A percentile compares a stretch with the other conserved stretches of the same genome.
Conservation (phyloP, 257 asterid species). For the Nicotiana knightiana region DNA sequence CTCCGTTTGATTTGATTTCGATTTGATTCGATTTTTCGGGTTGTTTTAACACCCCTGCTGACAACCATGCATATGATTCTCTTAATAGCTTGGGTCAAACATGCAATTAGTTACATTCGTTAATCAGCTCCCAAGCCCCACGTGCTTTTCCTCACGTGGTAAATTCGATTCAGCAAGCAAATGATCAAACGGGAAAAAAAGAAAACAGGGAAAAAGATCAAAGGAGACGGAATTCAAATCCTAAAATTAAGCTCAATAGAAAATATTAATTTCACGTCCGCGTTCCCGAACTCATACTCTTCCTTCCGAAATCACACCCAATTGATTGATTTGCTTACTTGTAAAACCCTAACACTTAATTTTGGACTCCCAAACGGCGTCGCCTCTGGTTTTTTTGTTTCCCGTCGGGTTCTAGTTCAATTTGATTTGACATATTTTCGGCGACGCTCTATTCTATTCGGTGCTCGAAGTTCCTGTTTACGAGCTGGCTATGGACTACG, state of each 20-base stretch:
- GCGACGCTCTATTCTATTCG: background rate
- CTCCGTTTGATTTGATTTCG: no score
- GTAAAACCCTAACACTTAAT: constrained; percentile 15
- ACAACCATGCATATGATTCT: no score
- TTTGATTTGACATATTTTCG: background rate
- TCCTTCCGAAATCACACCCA: constrained; percentile 21
- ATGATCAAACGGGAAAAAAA: background rate
- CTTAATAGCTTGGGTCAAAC: no score
- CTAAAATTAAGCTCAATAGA: constrained; percentile 21
- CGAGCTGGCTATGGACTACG: constrained; percentile 63
- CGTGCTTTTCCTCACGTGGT: no score
- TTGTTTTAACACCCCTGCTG: no score
- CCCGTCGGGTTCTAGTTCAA: background rate
- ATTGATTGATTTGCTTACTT: constrained; percentile 21
- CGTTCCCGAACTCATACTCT: constrained; percentile 13
- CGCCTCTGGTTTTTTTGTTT: no score
- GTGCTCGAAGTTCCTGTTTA: constrained; percentile 3
- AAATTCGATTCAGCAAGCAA: background rate
- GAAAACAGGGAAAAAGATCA: background rate
- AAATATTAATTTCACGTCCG: constrained; percentile 53
- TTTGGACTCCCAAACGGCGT: background rate
- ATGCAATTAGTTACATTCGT: no score
- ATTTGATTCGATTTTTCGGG: no score
- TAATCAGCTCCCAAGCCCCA: no score
- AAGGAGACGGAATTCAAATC: constrained; percentile 47